phyloP scores from a whole-genome alignment of 2,329 filamentous ascomycete genomes.

The Rutstroemia sp. region DNA sequence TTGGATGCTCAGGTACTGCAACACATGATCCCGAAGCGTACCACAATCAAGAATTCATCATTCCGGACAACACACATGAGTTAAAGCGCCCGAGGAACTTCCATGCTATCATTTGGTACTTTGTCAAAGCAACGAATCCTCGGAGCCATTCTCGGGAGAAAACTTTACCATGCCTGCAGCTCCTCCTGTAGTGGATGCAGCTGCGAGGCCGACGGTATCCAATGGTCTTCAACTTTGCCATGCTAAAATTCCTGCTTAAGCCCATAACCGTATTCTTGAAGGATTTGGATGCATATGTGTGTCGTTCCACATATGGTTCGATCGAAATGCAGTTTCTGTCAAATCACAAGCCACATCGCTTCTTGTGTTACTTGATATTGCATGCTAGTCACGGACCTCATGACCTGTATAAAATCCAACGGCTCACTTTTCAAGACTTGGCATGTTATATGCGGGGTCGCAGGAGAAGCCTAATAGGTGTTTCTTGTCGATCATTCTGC shows the following conservation, averaged over 20 bases:
- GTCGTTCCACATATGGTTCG: not conserved
- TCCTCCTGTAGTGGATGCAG: no score
- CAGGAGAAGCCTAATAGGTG: not conserved
- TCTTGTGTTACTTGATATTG: not conserved
- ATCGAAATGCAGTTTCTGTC: not conserved
- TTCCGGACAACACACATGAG: no score
- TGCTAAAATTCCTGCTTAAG: not conserved
- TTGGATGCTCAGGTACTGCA: no score
- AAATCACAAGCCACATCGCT: not conserved
- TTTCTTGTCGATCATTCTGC: not conserved
- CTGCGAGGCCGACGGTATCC: no score
- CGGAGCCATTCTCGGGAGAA: no score
- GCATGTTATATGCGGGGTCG: constrained; percentile 3
- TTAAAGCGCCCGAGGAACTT: no score
- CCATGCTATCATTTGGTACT: no score
- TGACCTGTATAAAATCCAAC: constrained; percentile 3
- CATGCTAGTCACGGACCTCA: not conserved
- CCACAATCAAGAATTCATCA: no score
- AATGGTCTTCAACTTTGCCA: no score
- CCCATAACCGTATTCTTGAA: not conserved
- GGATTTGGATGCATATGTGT: not conserved
- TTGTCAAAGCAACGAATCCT: no score
- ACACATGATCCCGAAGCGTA: no score
- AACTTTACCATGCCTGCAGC: no score
- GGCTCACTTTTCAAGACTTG: not conserved